These are phyloP conservation scores for Fulvia fulva DNA, from an alignment of 2,329 filamentous ascomycete species.

Conservation along the genomic window DNA sequence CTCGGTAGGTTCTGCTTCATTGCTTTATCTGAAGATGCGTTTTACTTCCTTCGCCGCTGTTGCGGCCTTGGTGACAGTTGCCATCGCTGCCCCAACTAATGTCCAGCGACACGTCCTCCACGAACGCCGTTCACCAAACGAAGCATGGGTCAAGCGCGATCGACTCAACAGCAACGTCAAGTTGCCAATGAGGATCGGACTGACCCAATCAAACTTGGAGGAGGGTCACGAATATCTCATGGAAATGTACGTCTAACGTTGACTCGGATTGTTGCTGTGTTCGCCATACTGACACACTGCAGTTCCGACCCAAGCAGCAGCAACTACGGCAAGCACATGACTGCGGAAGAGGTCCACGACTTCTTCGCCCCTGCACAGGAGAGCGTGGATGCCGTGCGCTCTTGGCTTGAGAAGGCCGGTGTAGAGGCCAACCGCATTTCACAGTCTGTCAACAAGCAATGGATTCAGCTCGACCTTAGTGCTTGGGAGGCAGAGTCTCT, in stretches of 20 bases:
- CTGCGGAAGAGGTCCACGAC: constrained; percentile 38
- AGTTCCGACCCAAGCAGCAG: constrained; percentile 20
- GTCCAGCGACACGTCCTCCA: constrained; percentile 39
- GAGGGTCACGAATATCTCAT: constrained; percentile 19
- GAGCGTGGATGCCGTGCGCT: constrained; percentile 35
- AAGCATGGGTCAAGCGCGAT: constrained; percentile 39
- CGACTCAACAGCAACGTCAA: constrained; percentile 26
- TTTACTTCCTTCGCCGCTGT: constrained; percentile 17
- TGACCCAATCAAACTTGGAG: constrained; percentile 19
- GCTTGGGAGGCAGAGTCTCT: constrained; percentile 38
- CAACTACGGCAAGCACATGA: constrained; percentile 41
- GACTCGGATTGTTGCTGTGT: background rate
- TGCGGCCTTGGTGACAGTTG: constrained; percentile 11
- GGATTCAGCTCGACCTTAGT: constrained; percentile 43
- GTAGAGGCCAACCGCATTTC: constrained; percentile 32
- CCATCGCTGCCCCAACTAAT: constrained; percentile 17
- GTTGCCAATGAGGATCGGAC: constrained; percentile 28
- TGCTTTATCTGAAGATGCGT: constrained; percentile 15
- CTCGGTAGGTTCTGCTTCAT: constrained; percentile 7
- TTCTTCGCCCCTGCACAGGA: constrained; percentile 38
- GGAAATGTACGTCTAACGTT: constrained; percentile 11
- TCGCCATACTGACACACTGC: background rate
- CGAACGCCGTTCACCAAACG: constrained; percentile 37
- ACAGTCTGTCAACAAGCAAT: constrained; percentile 35
- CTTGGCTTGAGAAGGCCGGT: constrained; percentile 37